These are phyloP conservation scores for Thelephora ganbajun DNA, from an alignment of 768 basidiomycete species.

Conservation along the genomic window DNA sequence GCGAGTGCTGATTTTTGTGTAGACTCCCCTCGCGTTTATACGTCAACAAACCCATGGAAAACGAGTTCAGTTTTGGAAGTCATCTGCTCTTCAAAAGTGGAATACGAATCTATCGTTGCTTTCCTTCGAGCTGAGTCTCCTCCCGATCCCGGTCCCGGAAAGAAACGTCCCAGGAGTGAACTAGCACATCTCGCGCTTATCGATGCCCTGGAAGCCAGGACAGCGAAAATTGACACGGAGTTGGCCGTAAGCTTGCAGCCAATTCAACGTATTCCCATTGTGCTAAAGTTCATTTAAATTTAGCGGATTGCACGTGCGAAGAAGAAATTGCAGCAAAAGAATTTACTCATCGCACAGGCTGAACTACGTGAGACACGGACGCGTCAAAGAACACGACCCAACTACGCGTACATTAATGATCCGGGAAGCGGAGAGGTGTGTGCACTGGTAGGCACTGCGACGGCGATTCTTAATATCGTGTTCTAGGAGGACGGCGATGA, in stretches of 20 bases:
- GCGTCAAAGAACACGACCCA: constrained; percentile 57
- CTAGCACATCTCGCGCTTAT: constrained; percentile 48
- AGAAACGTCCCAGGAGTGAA: constrained; percentile 44
- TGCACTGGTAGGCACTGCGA: constrained; percentile 13
- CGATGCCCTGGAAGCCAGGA: constrained; percentile 43
- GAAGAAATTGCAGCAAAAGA: constrained; percentile 56
- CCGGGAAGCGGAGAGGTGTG: constrained; percentile 48
- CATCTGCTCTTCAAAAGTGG: constrained; percentile 55
- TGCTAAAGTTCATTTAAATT: constrained; percentile 2
- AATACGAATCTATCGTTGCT: constrained; percentile 55
- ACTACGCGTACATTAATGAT: constrained; percentile 67
- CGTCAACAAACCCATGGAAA: constrained; percentile 87
- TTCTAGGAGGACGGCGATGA: constrained; percentile 48
- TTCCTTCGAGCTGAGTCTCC: constrained; percentile 40
- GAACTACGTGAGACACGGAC: constrained; percentile 74
- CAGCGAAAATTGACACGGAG: constrained; percentile 57
- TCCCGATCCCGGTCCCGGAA: constrained; percentile 26
- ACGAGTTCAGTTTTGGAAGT: constrained; percentile 64
- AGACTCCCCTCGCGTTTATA: constrained; percentile 80
- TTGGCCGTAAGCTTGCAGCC: constrained; percentile 42
- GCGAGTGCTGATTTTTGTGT: constrained; percentile 1
- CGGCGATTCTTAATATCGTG: constrained; percentile 20
- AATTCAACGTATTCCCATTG: not conserved
- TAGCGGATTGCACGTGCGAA: constrained; percentile 62
- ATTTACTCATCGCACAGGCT: constrained; percentile 53